Percentiles rank a stretch among this genome's conserved stretches.
phyloP scores from a whole-genome alignment of 108 stramenopile genomes.

The Discostella stelligeroides region DNA sequence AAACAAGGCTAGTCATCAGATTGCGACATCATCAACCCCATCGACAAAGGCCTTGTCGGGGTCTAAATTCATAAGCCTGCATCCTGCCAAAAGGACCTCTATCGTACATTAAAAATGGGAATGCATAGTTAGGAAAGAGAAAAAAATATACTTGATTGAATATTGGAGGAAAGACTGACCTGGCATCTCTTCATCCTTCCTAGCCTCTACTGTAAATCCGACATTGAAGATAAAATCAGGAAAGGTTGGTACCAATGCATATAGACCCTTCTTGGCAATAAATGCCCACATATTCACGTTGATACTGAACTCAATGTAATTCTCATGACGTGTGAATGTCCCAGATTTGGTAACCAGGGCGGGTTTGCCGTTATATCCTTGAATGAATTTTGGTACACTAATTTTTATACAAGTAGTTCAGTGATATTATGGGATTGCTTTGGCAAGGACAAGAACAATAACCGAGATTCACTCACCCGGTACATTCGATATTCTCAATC shows the following conservation, averaged over 20 bases:
- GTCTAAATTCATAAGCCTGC: slow-evolving; percentile 49
- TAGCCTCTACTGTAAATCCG: slow-evolving; percentile 47
- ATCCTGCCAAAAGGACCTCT: slow-evolving; percentile 48
- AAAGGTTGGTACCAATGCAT: slow-evolving; percentile 30
- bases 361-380: slow-evolving; percentile 66
- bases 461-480: slow-evolving; percentile 29
- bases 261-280: slow-evolving; percentile 45
- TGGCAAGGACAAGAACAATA: neutral
- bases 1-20: neutral
- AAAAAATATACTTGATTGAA: neutral
- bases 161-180: slow-evolving; percentile 9
- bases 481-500: slow-evolving; percentile 53
- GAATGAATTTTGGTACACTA: slow-evolving; percentile 57
- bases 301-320: slow-evolving; percentile 59
- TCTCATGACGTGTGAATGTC: slow-evolving; percentile 44
- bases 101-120: neutral
- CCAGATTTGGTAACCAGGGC: slow-evolving; percentile 65
- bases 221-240: slow-evolving; percentile 47
- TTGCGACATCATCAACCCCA: slow-evolving; percentile 12
- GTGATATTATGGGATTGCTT: neutral
- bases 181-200: slow-evolving; percentile 48
- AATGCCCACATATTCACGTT: slow-evolving; percentile 57
- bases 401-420: neutral
- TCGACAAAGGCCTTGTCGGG: slow-evolving; percentile 43
- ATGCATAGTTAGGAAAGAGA: neutral